A percentile compares a stretch with the other conserved stretches of the same genome.
Conservation (phyloP, 2,329 filamentous ascomycete genomes). For the Biscogniauxia sp. region DNA sequence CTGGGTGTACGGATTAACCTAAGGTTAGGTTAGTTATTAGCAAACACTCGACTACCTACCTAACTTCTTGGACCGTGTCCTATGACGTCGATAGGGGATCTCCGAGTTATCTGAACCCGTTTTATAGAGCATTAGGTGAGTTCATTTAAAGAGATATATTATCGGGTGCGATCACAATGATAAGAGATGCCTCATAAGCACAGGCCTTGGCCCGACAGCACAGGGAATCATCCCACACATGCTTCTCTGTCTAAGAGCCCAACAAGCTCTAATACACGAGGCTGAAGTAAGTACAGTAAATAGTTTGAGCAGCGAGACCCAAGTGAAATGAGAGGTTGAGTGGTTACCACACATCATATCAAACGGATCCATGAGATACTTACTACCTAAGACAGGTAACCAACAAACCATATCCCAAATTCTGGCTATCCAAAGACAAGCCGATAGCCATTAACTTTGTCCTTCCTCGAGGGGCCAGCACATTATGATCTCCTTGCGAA, state of each 20-base stretch:
- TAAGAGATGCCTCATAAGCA: neutral
- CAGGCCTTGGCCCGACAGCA: neutral
- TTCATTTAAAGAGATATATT: too few relatives aligned
- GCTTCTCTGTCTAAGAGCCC: neutral
- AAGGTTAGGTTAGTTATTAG: too few relatives aligned
- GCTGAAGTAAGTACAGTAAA: neutral
- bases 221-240: neutral
- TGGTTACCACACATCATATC: neutral
- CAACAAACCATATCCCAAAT: neutral
- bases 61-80: too few relatives aligned
- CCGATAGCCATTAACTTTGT: constrained; percentile 17
- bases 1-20: neutral
- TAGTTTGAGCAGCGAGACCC: neutral
- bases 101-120: too few relatives aligned
- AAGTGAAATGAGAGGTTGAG: neutral
- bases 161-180: neutral
- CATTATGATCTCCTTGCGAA: constrained; percentile 25
- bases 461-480: constrained; percentile 34
- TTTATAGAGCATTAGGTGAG: too few relatives aligned
- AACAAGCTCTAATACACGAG: neutral
- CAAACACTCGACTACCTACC: neutral
- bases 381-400: neutral
- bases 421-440: constrained; percentile 11
- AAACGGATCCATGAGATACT: neutral
- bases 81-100: neutral